A percentile compares a stretch with the other conserved stretches of the same genome.
These are phyloP conservation scores for Penicillium vulpinum DNA, from an alignment of 2,329 filamentous ascomycete genomes.

Conservation along the genomic window DNA sequence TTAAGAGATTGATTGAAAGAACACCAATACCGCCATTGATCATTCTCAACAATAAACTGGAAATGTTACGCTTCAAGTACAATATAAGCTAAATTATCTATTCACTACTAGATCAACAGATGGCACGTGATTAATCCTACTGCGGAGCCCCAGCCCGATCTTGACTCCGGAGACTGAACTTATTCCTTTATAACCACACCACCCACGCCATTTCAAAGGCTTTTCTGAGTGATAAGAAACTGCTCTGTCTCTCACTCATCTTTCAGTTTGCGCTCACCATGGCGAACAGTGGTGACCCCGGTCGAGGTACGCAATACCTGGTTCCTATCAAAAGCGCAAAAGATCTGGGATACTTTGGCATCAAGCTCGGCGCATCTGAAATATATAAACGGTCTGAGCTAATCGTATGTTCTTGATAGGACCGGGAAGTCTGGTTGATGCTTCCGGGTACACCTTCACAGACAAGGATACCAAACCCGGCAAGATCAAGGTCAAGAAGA, in stretches of 20 bases:
- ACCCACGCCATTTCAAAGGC: neutral
- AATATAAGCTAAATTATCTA: neutral
- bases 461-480: constrained; percentile 46
- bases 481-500: constrained; percentile 49
- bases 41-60: neutral
- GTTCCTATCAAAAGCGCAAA: constrained; percentile 8
- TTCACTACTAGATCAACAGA: neutral
- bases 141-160: constrained; percentile 31
- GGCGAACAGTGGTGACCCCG: constrained; percentile 38
- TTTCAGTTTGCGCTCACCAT: constrained; percentile 26
- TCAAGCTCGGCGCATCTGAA: neutral
- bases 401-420: constrained; percentile 9
- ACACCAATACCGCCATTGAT: neutral
- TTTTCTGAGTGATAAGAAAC: constrained; percentile 2
- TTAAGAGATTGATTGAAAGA: neutral
- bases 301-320: constrained; percentile 33
- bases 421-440: constrained; percentile 44
- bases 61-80: neutral
- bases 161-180: constrained; percentile 17
- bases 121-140: constrained; percentile 25
- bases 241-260: constrained; percentile 3
- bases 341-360: constrained; percentile 2
- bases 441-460: constrained; percentile 48
- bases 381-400: neutral
- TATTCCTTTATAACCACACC: constrained; percentile 4